Base-by-base conservation (phyloP, 75 land plant genomes). In the Ceratopteris richardii region DNA sequence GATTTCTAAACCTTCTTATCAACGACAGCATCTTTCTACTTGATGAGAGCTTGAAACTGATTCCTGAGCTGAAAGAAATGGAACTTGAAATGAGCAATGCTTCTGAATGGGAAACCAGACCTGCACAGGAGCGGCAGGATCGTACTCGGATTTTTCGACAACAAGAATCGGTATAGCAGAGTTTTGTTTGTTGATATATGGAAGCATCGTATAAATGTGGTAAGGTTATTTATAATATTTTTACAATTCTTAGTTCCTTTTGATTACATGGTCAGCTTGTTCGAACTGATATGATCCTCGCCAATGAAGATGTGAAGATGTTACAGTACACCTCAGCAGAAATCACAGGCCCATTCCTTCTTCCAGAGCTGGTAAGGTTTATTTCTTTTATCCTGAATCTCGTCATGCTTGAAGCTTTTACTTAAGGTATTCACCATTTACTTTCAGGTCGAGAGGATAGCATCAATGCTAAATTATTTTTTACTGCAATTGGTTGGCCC, bases 251-350 rank as follows among this genome's bases (percentile, higher is more conserved):
- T 6, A 19, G 22, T 22, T 7, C 22, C 23, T 51, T 51, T 7
- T 9, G 53, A 9, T 0, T 74, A 13, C 48, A 51, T 72, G 31
- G 12, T 14, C 11, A 95, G 97, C 70, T 80, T 30, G 84, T 90
- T 30, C 85, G 92, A 21, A 75, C 73, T 62, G 96, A 95, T 52
- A 90, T 95, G 99, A 84, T 73, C 26, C 73, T 95, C 71, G 99
- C 99, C 65, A 95, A 83, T 73, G 99, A 95, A 64, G 95, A 95
- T 65, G 92, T 95, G 9, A 85, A 89, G 44, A 79, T 95, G 99
- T 64, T 95, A 60, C 79, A 84, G 50, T 95, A 90, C 54, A 86
- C 96, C 25, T 83, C 99, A 31, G 90, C 88, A 58, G 88, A 86
- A 60, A 95, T 95, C 47, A 82, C 88, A 9, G 78, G 86, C 39